Evolutionary conservation across 2,329 filamentous ascomycete genomes (phyloP).

Genomic region (Aspergillus ruber): DNA sequence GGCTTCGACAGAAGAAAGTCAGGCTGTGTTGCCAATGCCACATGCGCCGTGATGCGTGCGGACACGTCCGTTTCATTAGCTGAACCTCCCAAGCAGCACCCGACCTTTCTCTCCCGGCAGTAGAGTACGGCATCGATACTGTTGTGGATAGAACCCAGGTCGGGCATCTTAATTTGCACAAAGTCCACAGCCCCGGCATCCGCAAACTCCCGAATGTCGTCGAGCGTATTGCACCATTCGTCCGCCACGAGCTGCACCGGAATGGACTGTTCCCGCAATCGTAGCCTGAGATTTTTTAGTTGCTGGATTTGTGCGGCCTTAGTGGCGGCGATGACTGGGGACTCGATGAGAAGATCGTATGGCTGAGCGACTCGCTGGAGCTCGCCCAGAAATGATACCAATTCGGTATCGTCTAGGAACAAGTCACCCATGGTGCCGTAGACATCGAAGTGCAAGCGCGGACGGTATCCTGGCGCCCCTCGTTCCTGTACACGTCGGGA

Average conservation of each 20-base stretch:
- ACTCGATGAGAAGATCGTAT: conserved; percentile 12
- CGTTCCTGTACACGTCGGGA: conserved; percentile 7
- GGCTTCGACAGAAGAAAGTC: conserved; percentile 5
- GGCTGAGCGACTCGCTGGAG: conserved; percentile 7
- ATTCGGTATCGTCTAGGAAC: conserved; percentile 2
- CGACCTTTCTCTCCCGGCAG: conserved; percentile 6
- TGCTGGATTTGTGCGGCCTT: conserved; percentile 10
- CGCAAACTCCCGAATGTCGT: conserved; percentile 13
- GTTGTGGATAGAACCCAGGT: conserved; percentile 11
- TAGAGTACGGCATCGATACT: conserved; percentile 14
- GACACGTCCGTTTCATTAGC: conserved; percentile 19
- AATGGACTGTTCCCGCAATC: conserved; percentile 1
- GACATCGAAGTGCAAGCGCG: conserved; percentile 13
- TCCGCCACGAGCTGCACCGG: conserved; percentile 10
- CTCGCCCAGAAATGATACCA: conserved; percentile 6
- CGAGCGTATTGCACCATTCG: conserved; percentile 15
- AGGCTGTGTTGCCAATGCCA: conserved; percentile 4
- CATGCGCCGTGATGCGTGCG: conserved; percentile 19
- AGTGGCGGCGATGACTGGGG: conserved; percentile 10
- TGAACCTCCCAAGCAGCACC: conserved; percentile 12
- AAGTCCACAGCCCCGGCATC: conserved; percentile 12
- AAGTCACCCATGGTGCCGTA: conserved; percentile 12
- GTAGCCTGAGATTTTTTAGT: conserved; percentile 2
- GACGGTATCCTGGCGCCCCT: conserved; percentile 6
- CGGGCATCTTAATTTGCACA: conserved; percentile 16